A percentile compares a stretch with the other conserved stretches of the same genome.
phyloP scores from a whole-genome alignment of 2,329 filamentous ascomycete genomes.

The Akanthomyces muscarius region DNA sequence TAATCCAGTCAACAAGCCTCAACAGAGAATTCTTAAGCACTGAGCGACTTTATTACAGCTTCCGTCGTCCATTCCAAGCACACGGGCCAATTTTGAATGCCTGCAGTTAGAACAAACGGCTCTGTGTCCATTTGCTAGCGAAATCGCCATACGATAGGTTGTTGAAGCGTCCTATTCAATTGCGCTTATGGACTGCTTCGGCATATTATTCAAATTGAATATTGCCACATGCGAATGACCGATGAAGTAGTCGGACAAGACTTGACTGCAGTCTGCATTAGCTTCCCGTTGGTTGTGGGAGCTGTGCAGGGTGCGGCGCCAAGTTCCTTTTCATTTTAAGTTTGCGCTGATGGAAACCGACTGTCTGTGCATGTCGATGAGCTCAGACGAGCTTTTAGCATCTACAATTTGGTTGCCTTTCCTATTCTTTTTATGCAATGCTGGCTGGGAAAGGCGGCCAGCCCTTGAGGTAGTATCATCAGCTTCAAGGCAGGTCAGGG shows the following conservation, averaged over 20 bases:
- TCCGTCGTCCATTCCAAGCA: too few relatives aligned
- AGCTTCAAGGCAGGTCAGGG: slow-evolving; percentile 25
- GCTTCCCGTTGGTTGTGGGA: slow-evolving; percentile 48
- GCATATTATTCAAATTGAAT: slow-evolving; percentile 64
- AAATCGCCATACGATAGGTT: slow-evolving; percentile 72
- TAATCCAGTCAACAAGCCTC: slow-evolving; percentile 47
- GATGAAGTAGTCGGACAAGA: slow-evolving; percentile 88
- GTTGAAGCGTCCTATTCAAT: slow-evolving; percentile 66
- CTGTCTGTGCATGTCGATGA: background rate
- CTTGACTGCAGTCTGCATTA: slow-evolving; percentile 65
- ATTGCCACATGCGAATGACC: slow-evolving; percentile 85
- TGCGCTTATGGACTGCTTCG: slow-evolving; percentile 65
- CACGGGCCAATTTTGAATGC: too few relatives aligned
- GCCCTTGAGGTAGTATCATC: background rate
- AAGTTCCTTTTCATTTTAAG: slow-evolving; percentile 69
- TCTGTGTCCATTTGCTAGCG: slow-evolving; percentile 67
- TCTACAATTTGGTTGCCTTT: background rate
- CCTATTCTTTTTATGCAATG: background rate
- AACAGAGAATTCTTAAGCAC: too few relatives aligned
- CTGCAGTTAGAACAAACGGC: slow-evolving; percentile 68
- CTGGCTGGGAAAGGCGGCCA: too few relatives aligned
- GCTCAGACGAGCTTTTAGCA: background rate
- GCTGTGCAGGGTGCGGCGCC: slow-evolving; percentile 75
- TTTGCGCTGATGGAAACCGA: background rate
- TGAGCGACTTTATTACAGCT: too few relatives aligned